A percentile compares a stretch with the other conserved stretches of the same genome.
Evolutionary conservation across 2,329 filamentous ascomycete species (phyloP).

Genomic region (Paraphoma sp.): DNA sequence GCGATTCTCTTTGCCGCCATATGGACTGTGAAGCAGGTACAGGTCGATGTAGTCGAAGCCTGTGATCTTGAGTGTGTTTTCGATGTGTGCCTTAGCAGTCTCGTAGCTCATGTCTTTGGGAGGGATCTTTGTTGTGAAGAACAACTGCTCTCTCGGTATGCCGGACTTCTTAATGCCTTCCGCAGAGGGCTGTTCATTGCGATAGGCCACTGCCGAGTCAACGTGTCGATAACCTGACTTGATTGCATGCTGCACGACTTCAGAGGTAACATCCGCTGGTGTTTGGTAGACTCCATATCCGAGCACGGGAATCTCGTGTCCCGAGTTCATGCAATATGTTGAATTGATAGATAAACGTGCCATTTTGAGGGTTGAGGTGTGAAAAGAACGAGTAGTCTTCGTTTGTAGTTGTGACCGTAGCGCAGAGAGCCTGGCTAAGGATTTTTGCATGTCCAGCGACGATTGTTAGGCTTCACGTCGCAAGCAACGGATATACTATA

Average conservation of each 20-base stretch:
- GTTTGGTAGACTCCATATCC: conserved; percentile 62
- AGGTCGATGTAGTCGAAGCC: conserved; percentile 73
- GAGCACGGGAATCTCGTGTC: conserved; percentile 66
- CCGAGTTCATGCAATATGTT: conserved; percentile 63
- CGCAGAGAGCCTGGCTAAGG: conserved; percentile 20
- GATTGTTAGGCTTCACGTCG: background rate
- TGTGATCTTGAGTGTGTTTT: conserved; percentile 59
- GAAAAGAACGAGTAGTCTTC: conserved; percentile 14
- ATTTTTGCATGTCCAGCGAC: conserved; percentile 7
- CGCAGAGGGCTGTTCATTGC: conserved; percentile 72
- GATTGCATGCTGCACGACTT: conserved; percentile 66
- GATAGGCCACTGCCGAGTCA: conserved; percentile 70
- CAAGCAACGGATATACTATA: too few species aligned
- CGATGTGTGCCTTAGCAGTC: conserved; percentile 67
- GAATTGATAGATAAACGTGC: conserved; percentile 53
- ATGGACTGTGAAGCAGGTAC: conserved; percentile 62
- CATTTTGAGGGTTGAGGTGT: conserved; percentile 47
- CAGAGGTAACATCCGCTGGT: conserved; percentile 63
- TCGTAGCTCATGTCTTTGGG: conserved; percentile 63
- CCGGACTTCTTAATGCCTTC: conserved; percentile 65
- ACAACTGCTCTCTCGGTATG: conserved; percentile 66
- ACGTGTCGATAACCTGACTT: conserved; percentile 68
- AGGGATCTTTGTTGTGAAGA: conserved; percentile 75
- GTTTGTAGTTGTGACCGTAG: conserved; percentile 12
- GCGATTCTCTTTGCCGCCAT: conserved; percentile 57